Conservation (phyloP, 2,329 filamentous ascomycete genomes). For the Penicillium sp. region DNA sequence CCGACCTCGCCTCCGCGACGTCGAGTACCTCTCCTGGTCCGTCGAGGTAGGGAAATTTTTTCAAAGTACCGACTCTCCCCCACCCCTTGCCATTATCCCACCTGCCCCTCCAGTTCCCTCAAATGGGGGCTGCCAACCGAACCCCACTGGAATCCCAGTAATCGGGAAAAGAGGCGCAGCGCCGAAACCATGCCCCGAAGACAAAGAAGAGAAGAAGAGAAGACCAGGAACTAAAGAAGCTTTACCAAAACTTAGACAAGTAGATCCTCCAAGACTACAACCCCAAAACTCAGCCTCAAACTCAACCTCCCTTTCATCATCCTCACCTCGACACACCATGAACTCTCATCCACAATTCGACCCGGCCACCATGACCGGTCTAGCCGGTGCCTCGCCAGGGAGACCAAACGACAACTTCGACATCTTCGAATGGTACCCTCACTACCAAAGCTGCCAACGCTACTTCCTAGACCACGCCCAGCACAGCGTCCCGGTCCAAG, state of each 20-base stretch:
- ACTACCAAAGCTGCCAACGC: constrained; percentile 81
- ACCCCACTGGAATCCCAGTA: constrained; percentile 9
- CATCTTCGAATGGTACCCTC: constrained; percentile 89
- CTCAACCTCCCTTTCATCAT: constrained; percentile 13
- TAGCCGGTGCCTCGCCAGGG: constrained; percentile 36
- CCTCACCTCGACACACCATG: constrained; percentile 23
- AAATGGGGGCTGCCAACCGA: constrained; percentile 4
- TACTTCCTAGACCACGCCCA: constrained; percentile 93
- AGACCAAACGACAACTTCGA: constrained; percentile 48
- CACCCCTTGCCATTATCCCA: constrained; percentile 2
- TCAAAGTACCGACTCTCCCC: constrained; percentile 30
- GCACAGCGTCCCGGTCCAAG: constrained; percentile 75
- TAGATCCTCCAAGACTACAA: constrained; percentile 17
- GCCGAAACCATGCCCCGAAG: not conserved
- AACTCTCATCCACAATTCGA: constrained; percentile 35
- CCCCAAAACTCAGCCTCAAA: constrained; percentile 17
- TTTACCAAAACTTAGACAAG: not conserved
- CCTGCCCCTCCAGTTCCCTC: constrained; percentile 9
- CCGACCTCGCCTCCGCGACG: constrained; percentile 27
- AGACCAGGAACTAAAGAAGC: constrained; percentile 6
- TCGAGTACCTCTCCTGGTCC: constrained; percentile 33
- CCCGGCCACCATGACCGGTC: constrained; percentile 37
- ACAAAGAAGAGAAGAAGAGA: not conserved
- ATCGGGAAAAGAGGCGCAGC: constrained; percentile 4
- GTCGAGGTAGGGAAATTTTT: constrained; percentile 36